These are phyloP conservation scores for Fusarium anthophilum DNA, from an alignment of 2,329 filamentous ascomycete species.

Conservation along the genomic window DNA sequence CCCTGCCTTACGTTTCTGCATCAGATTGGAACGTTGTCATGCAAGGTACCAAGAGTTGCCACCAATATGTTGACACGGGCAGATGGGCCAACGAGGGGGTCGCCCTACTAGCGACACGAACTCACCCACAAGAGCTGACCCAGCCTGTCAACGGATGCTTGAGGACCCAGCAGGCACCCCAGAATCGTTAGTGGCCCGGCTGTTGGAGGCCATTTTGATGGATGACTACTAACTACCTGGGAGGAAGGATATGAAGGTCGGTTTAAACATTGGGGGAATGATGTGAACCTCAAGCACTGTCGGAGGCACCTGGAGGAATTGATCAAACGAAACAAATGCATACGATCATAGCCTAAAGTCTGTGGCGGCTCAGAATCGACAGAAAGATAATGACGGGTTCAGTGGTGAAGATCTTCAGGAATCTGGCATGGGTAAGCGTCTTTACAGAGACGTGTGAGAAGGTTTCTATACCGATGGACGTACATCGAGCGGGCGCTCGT, in stretches of 20 bases:
- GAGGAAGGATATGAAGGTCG: background rate
- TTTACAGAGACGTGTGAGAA: slow-evolving; percentile 1
- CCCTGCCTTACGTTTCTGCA: slow-evolving; percentile 31
- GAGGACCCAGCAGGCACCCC: slow-evolving; percentile 10
- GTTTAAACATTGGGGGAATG: background rate
- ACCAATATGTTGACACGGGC: slow-evolving; percentile 7
- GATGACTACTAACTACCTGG: background rate
- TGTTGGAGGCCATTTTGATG: slow-evolving; percentile 21
- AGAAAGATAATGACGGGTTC: slow-evolving; percentile 16
- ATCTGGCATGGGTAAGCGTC: slow-evolving; percentile 11
- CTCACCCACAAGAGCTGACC: slow-evolving; percentile 20
- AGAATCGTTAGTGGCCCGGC: slow-evolving; percentile 22
- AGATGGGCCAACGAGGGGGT: slow-evolving; percentile 16
- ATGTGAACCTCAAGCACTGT: background rate
- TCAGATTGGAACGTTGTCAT: slow-evolving; percentile 33
- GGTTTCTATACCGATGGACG: background rate
- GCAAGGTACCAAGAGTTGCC: slow-evolving; percentile 41
- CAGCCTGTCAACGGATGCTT: slow-evolving; percentile 19
- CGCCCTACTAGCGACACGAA: slow-evolving; percentile 20
- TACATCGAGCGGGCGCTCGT: slow-evolving; percentile 23
- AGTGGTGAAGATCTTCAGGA: slow-evolving; percentile 26
- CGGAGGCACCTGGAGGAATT: slow-evolving; percentile 9
- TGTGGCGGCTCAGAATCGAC: slow-evolving; percentile 5
- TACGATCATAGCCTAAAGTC: background rate
- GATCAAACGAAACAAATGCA: slow-evolving; percentile 15